Conservation (phyloP, 2,329 filamentous ascomycete species). For the Epichloe baconii region DNA sequence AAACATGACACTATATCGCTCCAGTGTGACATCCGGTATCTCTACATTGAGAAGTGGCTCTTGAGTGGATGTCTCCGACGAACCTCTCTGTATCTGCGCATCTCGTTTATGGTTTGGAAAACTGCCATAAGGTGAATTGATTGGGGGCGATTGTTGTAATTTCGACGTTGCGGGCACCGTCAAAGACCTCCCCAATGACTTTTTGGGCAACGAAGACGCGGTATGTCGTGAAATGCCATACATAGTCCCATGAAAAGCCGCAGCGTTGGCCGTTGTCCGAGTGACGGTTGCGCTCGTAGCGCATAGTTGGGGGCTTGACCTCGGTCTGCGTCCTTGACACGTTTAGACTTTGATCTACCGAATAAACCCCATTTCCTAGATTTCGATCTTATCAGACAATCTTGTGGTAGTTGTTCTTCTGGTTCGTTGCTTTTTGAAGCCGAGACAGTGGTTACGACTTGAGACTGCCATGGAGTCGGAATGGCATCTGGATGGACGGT, state of each 20-base stretch:
- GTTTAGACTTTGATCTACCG: slow-evolving; percentile 27
- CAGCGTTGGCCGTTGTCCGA: neutral
- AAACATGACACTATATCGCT: slow-evolving; percentile 93
- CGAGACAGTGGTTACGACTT: slow-evolving; percentile 12
- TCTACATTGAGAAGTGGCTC: slow-evolving; percentile 52
- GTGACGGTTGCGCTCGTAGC: neutral
- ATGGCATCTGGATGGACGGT: slow-evolving; percentile 23
- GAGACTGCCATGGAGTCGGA: slow-evolving; percentile 17
- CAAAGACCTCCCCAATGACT: neutral
- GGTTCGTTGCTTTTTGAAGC: slow-evolving; percentile 9
- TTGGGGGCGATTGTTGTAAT: neutral
- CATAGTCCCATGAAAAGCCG: neutral
- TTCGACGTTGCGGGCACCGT: neutral
- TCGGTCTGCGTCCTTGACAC: slow-evolving; percentile 8
- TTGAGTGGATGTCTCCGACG: neutral
- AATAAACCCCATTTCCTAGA: slow-evolving; percentile 48
- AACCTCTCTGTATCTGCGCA: neutral
- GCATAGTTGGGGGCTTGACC: slow-evolving; percentile 6
- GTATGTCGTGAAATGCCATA: neutral
- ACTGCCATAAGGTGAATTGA: neutral
- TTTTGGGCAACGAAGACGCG: neutral
- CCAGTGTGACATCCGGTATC: slow-evolving; percentile 69
- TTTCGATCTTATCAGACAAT: slow-evolving; percentile 27
- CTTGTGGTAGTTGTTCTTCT: slow-evolving; percentile 8
- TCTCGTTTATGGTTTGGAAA: neutral